Evolutionary conservation across 2,329 filamentous ascomycete species (phyloP).

Genomic region (Colletotrichum destructivum): DNA sequence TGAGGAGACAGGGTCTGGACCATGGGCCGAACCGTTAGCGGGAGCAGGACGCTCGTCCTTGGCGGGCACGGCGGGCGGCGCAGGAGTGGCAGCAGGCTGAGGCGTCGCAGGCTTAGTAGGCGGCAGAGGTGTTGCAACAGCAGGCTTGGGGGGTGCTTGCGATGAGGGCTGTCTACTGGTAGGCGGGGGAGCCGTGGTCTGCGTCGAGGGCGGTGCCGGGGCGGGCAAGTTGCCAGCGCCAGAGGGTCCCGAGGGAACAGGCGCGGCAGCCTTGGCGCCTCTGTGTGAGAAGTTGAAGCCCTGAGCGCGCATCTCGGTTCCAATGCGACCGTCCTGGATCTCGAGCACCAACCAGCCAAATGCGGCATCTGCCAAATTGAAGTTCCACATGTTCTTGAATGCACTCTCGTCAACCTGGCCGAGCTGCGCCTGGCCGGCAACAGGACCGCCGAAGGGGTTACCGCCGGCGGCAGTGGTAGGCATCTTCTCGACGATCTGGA

Average conservation of each 20-base stretch:
- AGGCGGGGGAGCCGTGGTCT: conserved; percentile 52
- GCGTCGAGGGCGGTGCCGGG: conserved; percentile 55
- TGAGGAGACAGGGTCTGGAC: conserved; percentile 68
- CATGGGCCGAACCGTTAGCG: conserved; percentile 69
- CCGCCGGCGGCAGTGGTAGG: conserved; percentile 93
- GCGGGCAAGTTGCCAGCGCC: conserved; percentile 53
- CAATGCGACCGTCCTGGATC: conserved; percentile 94
- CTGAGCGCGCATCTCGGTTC: conserved; percentile 98
- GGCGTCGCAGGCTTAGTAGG: conserved; percentile 61
- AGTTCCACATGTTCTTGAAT: conserved; percentile 99
- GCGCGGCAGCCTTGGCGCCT: conserved; percentile 77
- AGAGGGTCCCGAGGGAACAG: conserved; percentile 55
- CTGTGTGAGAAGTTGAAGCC: conserved; percentile 99
- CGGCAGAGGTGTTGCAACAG: conserved; percentile 54
- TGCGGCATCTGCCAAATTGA: conserved; percentile 96
- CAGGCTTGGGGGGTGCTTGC: conserved; percentile 59
- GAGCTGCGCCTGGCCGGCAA: conserved; percentile 78
- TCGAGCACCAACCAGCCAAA: conserved; percentile 97
- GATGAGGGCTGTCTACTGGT: conserved; percentile 54
- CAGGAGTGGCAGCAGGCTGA: conserved; percentile 63
- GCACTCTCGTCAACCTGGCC: conserved; percentile 98
- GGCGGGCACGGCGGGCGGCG: conserved; percentile 66
- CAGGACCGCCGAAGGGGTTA: conserved; percentile 94
- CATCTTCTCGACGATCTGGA: conserved; percentile 98
- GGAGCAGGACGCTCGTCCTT: conserved; percentile 67